Base-by-base conservation (phyloP, 169 alveolate species). In the Toxoplasma gondii region DNA sequence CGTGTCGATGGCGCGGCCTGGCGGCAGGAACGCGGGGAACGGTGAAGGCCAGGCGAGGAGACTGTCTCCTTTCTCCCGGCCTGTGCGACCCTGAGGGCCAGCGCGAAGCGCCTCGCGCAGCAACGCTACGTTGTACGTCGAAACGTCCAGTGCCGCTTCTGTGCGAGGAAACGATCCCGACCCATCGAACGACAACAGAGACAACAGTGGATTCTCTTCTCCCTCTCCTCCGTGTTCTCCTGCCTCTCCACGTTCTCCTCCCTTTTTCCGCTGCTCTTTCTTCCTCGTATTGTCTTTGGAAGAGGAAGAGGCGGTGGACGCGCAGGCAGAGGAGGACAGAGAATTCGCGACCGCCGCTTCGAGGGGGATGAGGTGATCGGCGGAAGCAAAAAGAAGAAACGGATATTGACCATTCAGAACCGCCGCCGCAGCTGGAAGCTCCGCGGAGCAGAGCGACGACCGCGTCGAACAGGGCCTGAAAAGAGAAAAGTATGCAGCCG, bases 1-100 rank as follows among this genome's bases (percentile, higher is more conserved):
- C 10, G 86, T n/a, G 39, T 78, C 86, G 86, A 78, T 78, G 5
- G 86, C 49, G 39, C 86, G 39, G 29, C 86, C 86, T 17, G 86
- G 86, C 1, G 86, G 86, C 7, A 78, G 86, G 45, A 78, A 78
- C 19, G 86, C 44, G 86, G 86, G 44, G 86, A 78, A 78, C 49
- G 5, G 39, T 45, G 86, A 31, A 1, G 86, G 86, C 86, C 86
- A 78, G 27, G 86, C 39, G 45, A 38, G 49, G 39, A 78, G 49
- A n/a, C 43, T n/a, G 19, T 78, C 86, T 16, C 44, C 86, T 19
- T 27, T 7, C 44, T 78, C 86, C 7, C n/a, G 19, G 86, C 86
- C 86, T n/a, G 29, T 10, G 44, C 43, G 39, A 19, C 39, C 74
- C 12, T 16, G 29, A 1, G 43, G 9, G 44, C 45, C 86, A 2